phyloP scores from a whole-genome alignment of 352 stramenopile species.

The Phytophthora brassicae region DNA sequence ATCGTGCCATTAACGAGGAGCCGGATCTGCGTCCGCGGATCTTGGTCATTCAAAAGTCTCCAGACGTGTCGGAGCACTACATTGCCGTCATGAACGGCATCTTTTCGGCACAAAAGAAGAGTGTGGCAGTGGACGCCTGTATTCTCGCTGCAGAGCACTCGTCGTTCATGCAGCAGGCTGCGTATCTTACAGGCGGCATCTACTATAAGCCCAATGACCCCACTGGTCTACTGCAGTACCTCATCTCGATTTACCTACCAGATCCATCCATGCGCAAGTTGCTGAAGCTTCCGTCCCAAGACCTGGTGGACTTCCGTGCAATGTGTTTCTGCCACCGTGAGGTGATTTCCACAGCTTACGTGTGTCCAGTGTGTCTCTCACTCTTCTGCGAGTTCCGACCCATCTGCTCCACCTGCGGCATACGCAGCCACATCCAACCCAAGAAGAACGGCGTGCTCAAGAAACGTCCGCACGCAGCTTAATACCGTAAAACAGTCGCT shows the following conservation, averaged over 20 bases:
- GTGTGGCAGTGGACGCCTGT: conserved; percentile 79
- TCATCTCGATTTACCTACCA: conserved; percentile 86
- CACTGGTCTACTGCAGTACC: conserved; percentile 76
- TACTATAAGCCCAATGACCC: conserved; percentile 84
- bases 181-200: conserved; percentile 85
- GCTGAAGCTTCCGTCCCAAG: conserved; percentile 81
- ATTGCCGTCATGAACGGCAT: conserved; percentile 91
- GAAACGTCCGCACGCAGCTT: conserved; percentile 40
- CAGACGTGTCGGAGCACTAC: conserved; percentile 86
- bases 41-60: conserved; percentile 81
- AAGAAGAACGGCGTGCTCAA: conserved; percentile 60
- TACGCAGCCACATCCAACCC: conserved; percentile 79
- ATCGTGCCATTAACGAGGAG: conserved; percentile 81
- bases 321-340: conserved; percentile 90
- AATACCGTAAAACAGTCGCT: conserved; percentile 19
- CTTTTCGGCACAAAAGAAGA: conserved; percentile 89
- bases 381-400: conserved; percentile 88
- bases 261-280: conserved; percentile 79
- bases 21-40: conserved; percentile 77
- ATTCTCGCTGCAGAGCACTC: conserved; percentile 76
- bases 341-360: conserved; percentile 81
- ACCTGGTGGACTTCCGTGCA: conserved; percentile 86
- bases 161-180: conserved; percentile 87
- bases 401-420: conserved; percentile 87
- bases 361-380: conserved; percentile 87